phyloP scores from a whole-genome alignment of 2,329 filamentous ascomycete species.

The Fusarium tricinctum region DNA sequence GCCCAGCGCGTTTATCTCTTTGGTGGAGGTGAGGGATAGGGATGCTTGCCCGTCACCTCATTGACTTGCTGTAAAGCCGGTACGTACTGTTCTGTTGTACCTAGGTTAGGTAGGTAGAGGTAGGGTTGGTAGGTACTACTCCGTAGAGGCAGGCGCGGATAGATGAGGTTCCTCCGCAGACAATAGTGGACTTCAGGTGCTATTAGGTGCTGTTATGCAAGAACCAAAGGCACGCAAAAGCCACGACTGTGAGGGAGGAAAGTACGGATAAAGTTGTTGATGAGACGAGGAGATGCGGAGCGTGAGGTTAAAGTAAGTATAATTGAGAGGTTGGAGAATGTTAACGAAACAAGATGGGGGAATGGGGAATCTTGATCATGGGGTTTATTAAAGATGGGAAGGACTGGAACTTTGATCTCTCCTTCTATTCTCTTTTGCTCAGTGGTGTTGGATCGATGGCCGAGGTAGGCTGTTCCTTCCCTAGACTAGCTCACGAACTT shows the following conservation, averaged over 20 bases:
- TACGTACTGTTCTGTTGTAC: conserved; percentile 24
- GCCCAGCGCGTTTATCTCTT: conserved; percentile 37
- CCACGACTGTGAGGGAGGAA: conserved; percentile 29
- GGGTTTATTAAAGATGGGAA: conserved; percentile 6
- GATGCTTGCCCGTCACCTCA: conserved; percentile 25
- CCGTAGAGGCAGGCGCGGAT: neutral
- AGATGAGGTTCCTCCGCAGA: conserved; percentile 20
- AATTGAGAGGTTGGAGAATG: conserved; percentile 6
- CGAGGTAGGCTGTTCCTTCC: conserved; percentile 31
- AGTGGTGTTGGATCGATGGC: conserved; percentile 19
- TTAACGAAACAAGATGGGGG: conserved; percentile 12
- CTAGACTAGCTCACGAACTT: conserved; percentile 29
- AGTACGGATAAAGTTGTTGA: neutral
- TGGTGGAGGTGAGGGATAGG: conserved; percentile 21
- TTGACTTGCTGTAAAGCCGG: conserved; percentile 2
- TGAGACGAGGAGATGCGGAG: conserved; percentile 4
- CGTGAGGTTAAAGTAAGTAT: neutral
- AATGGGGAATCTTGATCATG: conserved; percentile 16
- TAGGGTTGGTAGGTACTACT: too few relatives aligned
- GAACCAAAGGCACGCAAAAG: conserved; percentile 11
- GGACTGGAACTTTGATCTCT: conserved; percentile 22
- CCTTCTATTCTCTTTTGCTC: conserved; percentile 24
- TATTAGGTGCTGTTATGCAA: conserved; percentile 16
- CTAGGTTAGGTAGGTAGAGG: conserved; percentile 3
- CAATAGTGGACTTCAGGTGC: conserved; percentile 25